Base-by-base conservation (phyloP, 2,329 filamentous ascomycete species). In the Trichophyton equinum region DNA sequence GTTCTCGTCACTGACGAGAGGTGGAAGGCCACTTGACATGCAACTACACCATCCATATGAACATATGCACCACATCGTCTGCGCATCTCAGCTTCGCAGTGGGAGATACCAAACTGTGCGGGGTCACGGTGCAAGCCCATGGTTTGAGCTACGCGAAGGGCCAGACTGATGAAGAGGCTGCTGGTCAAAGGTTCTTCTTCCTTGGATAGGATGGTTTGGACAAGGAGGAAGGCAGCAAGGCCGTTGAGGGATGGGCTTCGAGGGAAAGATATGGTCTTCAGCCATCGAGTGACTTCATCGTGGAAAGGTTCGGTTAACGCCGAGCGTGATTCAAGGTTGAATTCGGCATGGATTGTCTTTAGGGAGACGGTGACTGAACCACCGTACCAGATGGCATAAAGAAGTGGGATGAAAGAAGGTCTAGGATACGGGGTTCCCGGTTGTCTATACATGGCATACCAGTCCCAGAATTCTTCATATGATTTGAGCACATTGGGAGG, bases 51-150 rank as follows among this genome's bases (percentile, higher is more conserved):
- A 63, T 78, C 76, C 69, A 77, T 76, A 51, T 78, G 75, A 27
- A 78, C 73, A 79, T 76, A 62, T 78, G 76, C 75, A 78, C 77
- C 77, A 79, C 57, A 79, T 67, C 76, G 71, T 57, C 77, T 72
- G 27, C 77, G 70, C 47, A 74, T 71, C 64, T 79, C 76, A 2
- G 76, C 76, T 64, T 78, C 75, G 38, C 72, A 73, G 3, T 75
- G 68, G 9, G 71, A 68, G 56, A 79, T 74, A 4, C 75, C 75
- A 63, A 79, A 79, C 22, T 78, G 74, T 0, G 75, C 75, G 1
- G 77, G 77, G 60, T 80, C 78, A 18, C 77, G 74, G 66, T 79
- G 77, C 3, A 79, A 67, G 13, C 77, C 77, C 72, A 79, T 77
- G 7, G 74, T 77, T 63, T 79, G 77, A 0, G 77, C 77, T 4